Evolutionary conservation across 306 rosid genomes (phyloP).

Genomic region (Acacia acuminata): DNA sequence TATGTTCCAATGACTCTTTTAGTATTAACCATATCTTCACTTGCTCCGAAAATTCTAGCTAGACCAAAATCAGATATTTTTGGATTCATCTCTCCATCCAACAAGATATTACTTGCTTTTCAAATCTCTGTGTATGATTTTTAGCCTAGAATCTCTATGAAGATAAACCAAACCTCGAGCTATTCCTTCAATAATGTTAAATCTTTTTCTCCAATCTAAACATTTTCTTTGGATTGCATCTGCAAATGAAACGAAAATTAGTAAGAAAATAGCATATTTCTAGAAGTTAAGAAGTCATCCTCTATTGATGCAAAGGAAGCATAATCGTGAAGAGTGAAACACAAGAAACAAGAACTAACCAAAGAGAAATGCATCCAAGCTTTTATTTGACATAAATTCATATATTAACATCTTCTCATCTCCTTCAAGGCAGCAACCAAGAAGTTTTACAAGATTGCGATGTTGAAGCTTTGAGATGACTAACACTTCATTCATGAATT

Average conservation of each 20-base stretch:
- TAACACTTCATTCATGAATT: conserved; percentile 49
- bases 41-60: conserved; percentile 35
- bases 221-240: conserved; percentile 30
- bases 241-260: neutral
- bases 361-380: conserved; percentile 43
- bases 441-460: conserved; percentile 51
- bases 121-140: conserved; percentile 41
- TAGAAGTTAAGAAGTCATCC: neutral
- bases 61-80: conserved; percentile 44
- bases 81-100: conserved; percentile 37
- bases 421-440: conserved; percentile 46
- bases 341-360: conserved; percentile 31
- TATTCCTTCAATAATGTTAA: conserved; percentile 40
- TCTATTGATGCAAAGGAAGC: neutral
- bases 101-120: conserved; percentile 43
- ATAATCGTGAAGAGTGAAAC: neutral
- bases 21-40: conserved; percentile 35
- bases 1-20: conserved; percentile 43
- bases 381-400: conserved; percentile 55
- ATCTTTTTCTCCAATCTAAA: conserved; percentile 35
- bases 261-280: neutral
- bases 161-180: conserved; percentile 37
- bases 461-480: conserved; percentile 58
- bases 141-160: conserved; percentile 42
- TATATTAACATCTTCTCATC: conserved; percentile 51